Percentiles rank a stretch among this genome's conserved stretches.
phyloP scores from a whole-genome alignment of 306 rosid genomes.

The Rubus parviflorus region DNA sequence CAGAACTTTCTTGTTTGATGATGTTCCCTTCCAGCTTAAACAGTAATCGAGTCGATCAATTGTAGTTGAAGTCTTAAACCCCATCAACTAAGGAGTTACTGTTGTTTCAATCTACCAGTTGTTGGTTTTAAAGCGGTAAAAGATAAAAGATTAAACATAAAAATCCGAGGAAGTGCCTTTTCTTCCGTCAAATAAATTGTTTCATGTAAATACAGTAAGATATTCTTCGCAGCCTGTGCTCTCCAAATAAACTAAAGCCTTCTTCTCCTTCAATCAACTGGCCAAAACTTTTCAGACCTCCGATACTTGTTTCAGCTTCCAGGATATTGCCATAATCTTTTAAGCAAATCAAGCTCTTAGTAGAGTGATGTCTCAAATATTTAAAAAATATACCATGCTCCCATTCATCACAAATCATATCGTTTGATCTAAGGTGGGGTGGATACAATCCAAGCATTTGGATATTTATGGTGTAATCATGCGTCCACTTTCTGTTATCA shows the following conservation, averaged over 20 bases:
- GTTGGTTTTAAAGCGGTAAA: not conserved
- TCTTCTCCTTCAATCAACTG: not conserved
- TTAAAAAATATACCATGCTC: not conserved
- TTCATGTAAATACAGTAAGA: not conserved
- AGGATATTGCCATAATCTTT: not conserved
- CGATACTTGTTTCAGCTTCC: not conserved
- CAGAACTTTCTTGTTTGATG: conserved; percentile 13
- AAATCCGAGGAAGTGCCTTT: not conserved
- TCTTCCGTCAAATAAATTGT: not conserved
- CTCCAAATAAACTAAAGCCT: not conserved
- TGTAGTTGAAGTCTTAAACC: not conserved
- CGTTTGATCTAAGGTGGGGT: not conserved
- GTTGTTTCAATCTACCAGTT: not conserved
- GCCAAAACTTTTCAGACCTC: not conserved
- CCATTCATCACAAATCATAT: not conserved
- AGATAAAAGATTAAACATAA: not conserved
- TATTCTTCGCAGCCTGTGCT: not conserved
- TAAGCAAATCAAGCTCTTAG: not conserved
- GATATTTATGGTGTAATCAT: not conserved
- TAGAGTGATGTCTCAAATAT: not conserved
- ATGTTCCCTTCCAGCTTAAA: conserved; percentile 5
- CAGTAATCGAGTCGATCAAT: not conserved
- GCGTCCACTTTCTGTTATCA: not conserved
- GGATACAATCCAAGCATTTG: not conserved
- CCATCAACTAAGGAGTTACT: not conserved